Evolutionary conservation across 257 asterid species (phyloP).

Genomic region (Echites panduratus): DNA sequence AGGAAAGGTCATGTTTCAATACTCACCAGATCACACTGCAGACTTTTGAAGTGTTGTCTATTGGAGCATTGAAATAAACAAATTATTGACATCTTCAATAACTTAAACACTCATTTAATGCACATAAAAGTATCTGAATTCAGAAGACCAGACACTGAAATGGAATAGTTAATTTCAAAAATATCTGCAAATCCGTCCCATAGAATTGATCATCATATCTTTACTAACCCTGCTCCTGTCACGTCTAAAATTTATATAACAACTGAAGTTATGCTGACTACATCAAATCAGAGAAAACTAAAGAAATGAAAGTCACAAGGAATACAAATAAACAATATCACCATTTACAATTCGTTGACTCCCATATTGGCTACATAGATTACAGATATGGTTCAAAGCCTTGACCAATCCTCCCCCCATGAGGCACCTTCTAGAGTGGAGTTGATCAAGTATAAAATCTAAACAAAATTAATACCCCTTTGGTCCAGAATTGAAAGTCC

Average conservation of each 20-base stretch:
- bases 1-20: neutral
- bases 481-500: too few relatives aligned
- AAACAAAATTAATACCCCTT: neutral
- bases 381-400: neutral
- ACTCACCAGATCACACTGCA: neutral
- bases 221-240: neutral
- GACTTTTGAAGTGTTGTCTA: neutral
- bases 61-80: neutral
- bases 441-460: neutral
- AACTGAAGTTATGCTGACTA: too few relatives aligned
- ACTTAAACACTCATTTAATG: neutral
- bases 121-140: neutral
- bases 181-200: neutral
- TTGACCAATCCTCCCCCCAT: neutral
- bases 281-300: neutral
- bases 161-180: neutral
- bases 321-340: neutral
- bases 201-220: neutral
- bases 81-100: conserved; percentile 1
- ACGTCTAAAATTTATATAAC: neutral
- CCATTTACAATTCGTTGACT: neutral
- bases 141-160: neutral
- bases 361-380: neutral
- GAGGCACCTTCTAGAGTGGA: neutral
- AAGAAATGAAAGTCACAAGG: neutral